A percentile compares a stretch with the other conserved stretches of the same genome.
phyloP scores from a whole-genome alignment of 2,329 filamentous ascomycete species.

The Cordyceps tenuipes region DNA sequence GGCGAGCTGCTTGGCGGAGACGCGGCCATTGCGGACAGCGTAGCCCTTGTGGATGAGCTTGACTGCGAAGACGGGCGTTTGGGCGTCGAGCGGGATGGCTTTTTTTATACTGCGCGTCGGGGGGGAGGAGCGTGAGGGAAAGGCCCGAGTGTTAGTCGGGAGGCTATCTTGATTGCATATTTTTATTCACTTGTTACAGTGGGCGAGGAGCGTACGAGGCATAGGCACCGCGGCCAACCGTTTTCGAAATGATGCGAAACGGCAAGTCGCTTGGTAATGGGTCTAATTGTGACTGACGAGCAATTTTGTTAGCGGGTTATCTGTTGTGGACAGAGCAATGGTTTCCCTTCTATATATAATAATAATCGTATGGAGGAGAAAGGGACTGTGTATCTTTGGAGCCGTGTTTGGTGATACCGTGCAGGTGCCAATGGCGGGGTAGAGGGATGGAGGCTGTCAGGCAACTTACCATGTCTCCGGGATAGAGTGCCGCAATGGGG shows the following conservation, averaged over 20 bases:
- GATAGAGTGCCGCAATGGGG: neutral
- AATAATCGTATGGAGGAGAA: neutral
- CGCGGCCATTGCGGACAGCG: slow-evolving; percentile 77
- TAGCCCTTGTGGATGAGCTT: slow-evolving; percentile 99
- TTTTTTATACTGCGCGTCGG: slow-evolving; percentile 68
- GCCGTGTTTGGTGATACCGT: neutral
- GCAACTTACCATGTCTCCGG: slow-evolving; percentile 36
- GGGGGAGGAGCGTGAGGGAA: neutral
- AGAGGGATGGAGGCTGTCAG: neutral
- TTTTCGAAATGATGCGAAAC: slow-evolving; percentile 91
- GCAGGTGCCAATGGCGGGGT: neutral
- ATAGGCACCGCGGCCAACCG: slow-evolving; percentile 93
- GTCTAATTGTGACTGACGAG: slow-evolving; percentile 70
- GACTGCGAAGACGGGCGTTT: slow-evolving; percentile 80
- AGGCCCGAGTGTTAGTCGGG: neutral
- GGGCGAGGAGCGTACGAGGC: slow-evolving; percentile 63
- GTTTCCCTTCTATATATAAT: neutral
- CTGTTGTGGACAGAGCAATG: neutral
- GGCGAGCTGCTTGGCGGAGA: slow-evolving; percentile 80
- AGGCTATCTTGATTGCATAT: neutral
- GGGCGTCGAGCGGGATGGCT: slow-evolving; percentile 63
- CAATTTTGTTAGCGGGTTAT: slow-evolving; percentile 43
- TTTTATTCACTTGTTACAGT: neutral
- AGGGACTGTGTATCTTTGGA: neutral
- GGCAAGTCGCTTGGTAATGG: slow-evolving; percentile 78